A percentile compares a stretch with the other conserved stretches of the same genome.
These are phyloP conservation scores for Amanita brunnescens DNA, from an alignment of 768 basidiomycete genomes.

Conservation along the genomic window DNA sequence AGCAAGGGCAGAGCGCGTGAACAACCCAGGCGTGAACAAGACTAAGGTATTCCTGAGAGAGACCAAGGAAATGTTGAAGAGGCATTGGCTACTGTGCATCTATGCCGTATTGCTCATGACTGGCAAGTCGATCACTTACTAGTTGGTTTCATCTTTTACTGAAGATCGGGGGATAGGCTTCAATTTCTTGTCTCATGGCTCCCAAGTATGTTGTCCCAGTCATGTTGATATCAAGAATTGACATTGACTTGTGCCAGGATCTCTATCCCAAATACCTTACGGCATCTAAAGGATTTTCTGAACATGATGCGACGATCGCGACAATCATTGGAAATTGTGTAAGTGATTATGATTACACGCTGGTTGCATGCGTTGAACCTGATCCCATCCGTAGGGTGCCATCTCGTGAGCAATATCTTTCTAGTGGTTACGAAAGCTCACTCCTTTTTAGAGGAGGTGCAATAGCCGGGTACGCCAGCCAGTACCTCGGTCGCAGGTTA, in stretches of 20 bases:
- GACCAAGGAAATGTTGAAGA: slow-evolving; percentile 65
- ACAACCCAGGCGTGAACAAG: slow-evolving; percentile 41
- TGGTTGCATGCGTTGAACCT: neutral
- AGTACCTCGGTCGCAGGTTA: slow-evolving; percentile 76
- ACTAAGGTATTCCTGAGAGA: slow-evolving; percentile 67
- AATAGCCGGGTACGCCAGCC: slow-evolving; percentile 64
- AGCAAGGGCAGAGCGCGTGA: slow-evolving; percentile 58
- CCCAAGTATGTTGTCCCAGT: slow-evolving; percentile 32
- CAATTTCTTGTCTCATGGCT: slow-evolving; percentile 74
- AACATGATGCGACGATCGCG: slow-evolving; percentile 53
- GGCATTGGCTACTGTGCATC: slow-evolving; percentile 76
- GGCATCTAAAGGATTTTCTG: slow-evolving; percentile 49
- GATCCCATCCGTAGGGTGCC: slow-evolving; percentile 24
- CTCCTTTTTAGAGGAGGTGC: slow-evolving; percentile 44
- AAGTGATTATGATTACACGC: slow-evolving; percentile 13
- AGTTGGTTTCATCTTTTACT: neutral
- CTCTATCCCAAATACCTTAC: slow-evolving; percentile 76
- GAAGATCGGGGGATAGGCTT: slow-evolving; percentile 34
- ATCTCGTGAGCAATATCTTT: slow-evolving; percentile 19
- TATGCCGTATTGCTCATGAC: slow-evolving; percentile 83
- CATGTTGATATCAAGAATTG: neutral
- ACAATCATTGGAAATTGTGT: slow-evolving; percentile 77
- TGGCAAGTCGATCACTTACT: slow-evolving; percentile 18
- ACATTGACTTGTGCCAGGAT: slow-evolving; percentile 30
- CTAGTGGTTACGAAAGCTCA: neutral